Base-by-base conservation (phyloP, 2,329 filamentous ascomycete genomes). In the Xylaria sp. region DNA sequence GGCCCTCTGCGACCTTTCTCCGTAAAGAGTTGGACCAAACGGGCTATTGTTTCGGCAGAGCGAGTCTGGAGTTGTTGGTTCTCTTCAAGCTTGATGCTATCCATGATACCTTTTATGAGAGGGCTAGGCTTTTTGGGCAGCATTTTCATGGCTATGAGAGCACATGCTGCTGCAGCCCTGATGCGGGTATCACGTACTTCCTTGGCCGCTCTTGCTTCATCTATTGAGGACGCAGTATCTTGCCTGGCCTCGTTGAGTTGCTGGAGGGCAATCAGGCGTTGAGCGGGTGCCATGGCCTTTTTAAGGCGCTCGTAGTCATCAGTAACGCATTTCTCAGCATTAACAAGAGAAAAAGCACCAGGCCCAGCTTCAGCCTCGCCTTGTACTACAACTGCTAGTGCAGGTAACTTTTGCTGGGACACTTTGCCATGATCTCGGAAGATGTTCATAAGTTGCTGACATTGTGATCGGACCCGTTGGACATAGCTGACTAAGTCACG, bases 91-190 rank as follows among this genome's bases (percentile, higher is more conserved):
- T 98, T 99, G 76, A 99, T 88, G 75, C 95, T 98, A 78, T 99
- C 96, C 96, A 99, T 99, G 79, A 99, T 92, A 2, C 90, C 93
- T 80, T 97, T 97, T 81, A 99, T 99, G 13, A 97, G 89, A 20
- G 90, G 88, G 68, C 93, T 94, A 10, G 95, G 94, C 77, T 97
- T 98, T 86, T 97, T 98, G 0, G 96, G 95, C 10, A 97, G 86
- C 33, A 92, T 86, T 65, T 90, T 89, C 81, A 98, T 90, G n/a
- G 94, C 91, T 55, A 99, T 92, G 63, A 98, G 82, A 11, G 94
- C 94, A 70, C 92, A 93, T 11, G 95, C 93, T 22, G 94, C 92
- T 6, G 93, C 92, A 17, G 96, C 93, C 77, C 90, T 90, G 77
- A 99, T 91, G 42, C 96, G 91, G 58, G 94, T 83, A 78, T 99